Conservation (phyloP, 768 basidiomycete genomes). For the Peribolospora kevripleyi region DNA sequence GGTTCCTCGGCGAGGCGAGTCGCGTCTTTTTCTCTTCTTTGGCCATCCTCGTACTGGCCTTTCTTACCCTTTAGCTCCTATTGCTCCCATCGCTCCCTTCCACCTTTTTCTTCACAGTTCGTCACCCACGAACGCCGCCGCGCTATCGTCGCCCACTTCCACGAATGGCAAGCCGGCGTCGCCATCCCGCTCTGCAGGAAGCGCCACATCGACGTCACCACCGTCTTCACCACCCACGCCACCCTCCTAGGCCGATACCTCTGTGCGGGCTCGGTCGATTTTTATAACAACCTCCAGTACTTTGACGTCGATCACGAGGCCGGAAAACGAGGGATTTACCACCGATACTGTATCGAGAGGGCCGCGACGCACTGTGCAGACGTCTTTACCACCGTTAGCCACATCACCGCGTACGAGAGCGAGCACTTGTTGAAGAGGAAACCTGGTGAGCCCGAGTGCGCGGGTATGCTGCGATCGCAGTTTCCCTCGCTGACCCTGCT, state of each 20-base stretch:
- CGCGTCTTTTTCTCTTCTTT: neutral
- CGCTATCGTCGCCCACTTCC: constrained; percentile 91
- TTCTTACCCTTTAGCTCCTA: neutral
- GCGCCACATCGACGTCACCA: constrained; percentile 91
- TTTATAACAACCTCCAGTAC: constrained; percentile 98
- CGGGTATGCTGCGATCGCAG: neutral
- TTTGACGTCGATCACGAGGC: constrained; percentile 99
- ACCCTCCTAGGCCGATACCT: constrained; percentile 95
- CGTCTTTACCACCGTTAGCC: constrained; percentile 92
- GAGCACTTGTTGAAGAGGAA: constrained; percentile 94
- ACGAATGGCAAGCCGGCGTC: constrained; percentile 97
- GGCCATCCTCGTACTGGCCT: neutral
- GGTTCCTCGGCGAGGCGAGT: constrained; percentile 94
- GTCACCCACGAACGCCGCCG: constrained; percentile 50
- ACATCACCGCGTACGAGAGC: constrained; percentile 92
- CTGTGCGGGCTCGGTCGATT: constrained; percentile 92
- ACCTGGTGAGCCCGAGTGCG: constrained; percentile 23
- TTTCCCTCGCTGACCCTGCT: neutral
- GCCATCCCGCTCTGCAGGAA: constrained; percentile 83
- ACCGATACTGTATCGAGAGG: constrained; percentile 90
- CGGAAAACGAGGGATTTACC: constrained; percentile 95
- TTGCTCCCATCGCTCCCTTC: neutral
- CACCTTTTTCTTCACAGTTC: constrained; percentile 30
- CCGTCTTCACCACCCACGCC: constrained; percentile 95
- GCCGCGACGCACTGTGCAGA: constrained; percentile 85